A percentile compares a stretch with the other conserved stretches of the same genome.
These are phyloP conservation scores for Mycena epipterygia DNA, from an alignment of 768 basidiomycete species.

Conservation along the genomic window DNA sequence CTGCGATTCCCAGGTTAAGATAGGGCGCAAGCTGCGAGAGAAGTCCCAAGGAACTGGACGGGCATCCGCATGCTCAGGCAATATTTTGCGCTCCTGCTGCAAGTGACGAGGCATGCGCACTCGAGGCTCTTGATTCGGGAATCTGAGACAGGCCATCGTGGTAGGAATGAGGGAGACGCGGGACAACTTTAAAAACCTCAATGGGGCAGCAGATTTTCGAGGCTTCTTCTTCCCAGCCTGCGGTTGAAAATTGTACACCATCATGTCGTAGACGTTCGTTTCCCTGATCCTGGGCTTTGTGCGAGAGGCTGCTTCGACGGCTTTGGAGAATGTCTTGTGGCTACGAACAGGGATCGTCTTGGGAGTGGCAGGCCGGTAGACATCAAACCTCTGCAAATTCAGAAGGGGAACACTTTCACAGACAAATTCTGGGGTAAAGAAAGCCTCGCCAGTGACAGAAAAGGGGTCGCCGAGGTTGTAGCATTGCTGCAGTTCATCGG, in stretches of 20 bases:
- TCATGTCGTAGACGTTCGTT: slow-evolving; percentile 32
- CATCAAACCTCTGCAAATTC: not conserved
- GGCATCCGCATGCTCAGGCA: not conserved
- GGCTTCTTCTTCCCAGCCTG: not conserved
- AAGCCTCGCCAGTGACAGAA: slow-evolving; percentile 16
- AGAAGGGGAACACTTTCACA: slow-evolving; percentile 19
- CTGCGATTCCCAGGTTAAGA: not conserved
- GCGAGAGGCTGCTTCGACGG: slow-evolving; percentile 23
- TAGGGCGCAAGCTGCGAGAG: not conserved
- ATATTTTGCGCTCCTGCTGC: not conserved
- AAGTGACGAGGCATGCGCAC: slow-evolving; percentile 2
- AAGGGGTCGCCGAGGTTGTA: slow-evolving; percentile 30
- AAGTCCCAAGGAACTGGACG: slow-evolving; percentile 7
- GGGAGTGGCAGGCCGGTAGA: slow-evolving; percentile 10
- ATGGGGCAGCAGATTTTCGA: not conserved
- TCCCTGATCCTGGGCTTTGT: slow-evolving; percentile 21
- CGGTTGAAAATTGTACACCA: slow-evolving; percentile 33
- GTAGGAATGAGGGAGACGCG: not conserved
- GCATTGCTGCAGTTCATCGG: slow-evolving; percentile 26
- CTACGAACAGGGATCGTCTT: slow-evolving; percentile 2
- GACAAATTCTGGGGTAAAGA: slow-evolving; percentile 27
- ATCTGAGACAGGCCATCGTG: slow-evolving; percentile 7
- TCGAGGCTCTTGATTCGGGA: not conserved
- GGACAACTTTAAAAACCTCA: not conserved
- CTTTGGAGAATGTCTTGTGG: slow-evolving; percentile 24